Evolutionary conservation across 139 green algal species (phyloP).

Genomic region (Chlamydomonas sphaeroides): DNA sequence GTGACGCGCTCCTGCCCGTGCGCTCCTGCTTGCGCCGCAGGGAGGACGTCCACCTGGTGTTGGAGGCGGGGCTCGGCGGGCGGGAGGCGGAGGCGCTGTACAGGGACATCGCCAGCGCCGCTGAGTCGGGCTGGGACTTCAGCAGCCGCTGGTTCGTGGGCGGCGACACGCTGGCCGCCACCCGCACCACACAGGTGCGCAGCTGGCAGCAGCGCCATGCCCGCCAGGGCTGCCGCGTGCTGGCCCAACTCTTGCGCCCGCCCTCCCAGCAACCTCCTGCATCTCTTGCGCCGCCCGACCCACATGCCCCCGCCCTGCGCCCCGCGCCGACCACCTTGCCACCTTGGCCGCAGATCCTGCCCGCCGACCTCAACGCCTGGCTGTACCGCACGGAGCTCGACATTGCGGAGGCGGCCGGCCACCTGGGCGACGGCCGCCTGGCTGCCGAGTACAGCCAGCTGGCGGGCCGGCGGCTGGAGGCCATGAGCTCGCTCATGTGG

Average conservation of each 20-base stretch:
- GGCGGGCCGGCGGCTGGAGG: constrained; percentile 36
- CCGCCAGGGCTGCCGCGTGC: too few species aligned
- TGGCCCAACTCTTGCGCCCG: too few species aligned
- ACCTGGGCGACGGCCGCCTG: constrained; percentile 44
- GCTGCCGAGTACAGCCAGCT: not conserved
- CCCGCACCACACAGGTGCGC: constrained; percentile 78
- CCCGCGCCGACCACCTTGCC: too few species aligned
- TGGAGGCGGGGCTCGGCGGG: not conserved
- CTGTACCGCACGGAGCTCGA: constrained; percentile 71
- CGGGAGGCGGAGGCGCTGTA: constrained; percentile 62
- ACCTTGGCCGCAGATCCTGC: constrained; percentile 80
- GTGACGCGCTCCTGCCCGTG: too few species aligned
- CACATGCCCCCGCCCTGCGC: too few species aligned
- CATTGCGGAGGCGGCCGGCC: constrained; percentile 51
- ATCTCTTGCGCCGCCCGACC: too few species aligned
- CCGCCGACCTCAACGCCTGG: constrained; percentile 92
- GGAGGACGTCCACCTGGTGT: constrained; percentile 62
- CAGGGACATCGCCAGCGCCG: constrained; percentile 83
- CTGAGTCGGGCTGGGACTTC: constrained; percentile 87
- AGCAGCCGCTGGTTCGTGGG: constrained; percentile 68
- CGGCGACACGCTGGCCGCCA: constrained; percentile 58
- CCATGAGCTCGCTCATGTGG: constrained; percentile 83
- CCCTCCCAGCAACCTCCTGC: too few species aligned
- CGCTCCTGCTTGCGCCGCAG: constrained; percentile 15
- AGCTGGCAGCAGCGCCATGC: too few species aligned